phyloP scores from a whole-genome alignment of 176 grass and related monocot genomes.

The Aegilops speltoides region DNA sequence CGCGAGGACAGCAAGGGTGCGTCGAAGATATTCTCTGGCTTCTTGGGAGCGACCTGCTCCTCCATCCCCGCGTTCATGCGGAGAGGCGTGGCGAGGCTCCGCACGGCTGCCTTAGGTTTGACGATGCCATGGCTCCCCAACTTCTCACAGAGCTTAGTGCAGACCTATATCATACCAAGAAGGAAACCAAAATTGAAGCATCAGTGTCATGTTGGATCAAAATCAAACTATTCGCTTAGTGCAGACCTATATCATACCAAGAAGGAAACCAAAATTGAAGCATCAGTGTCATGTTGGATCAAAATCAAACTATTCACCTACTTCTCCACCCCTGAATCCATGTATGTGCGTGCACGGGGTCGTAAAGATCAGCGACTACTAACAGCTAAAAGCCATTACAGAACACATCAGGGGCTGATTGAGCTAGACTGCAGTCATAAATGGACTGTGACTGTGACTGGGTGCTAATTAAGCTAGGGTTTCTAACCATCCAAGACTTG shows the following conservation, averaged over 20 bases:
- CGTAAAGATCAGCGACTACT: not conserved
- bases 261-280: not conserved
- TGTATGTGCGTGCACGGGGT: not conserved
- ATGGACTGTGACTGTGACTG: not conserved
- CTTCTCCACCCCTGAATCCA: not conserved
- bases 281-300: not conserved
- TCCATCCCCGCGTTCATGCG: conserved; percentile 95
- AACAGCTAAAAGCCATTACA: conserved; percentile 2
- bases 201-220: not conserved
- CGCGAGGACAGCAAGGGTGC: conserved; percentile 81
- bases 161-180: conserved; percentile 54
- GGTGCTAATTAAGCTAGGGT: not conserved
- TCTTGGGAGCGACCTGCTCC: conserved; percentile 58
- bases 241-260: conserved; percentile 57
- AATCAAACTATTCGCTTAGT: conserved; percentile 35
- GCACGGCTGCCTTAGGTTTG: conserved; percentile 73
- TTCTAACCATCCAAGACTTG: not conserved
- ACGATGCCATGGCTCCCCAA: conserved; percentile 80
- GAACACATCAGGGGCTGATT: not conserved
- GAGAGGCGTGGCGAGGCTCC: conserved; percentile 78
- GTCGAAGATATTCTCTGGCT: conserved; percentile 70
- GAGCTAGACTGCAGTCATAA: not conserved
- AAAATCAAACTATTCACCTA: not conserved
- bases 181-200: not conserved
- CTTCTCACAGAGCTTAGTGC: conserved; percentile 80